Evolutionary conservation across 2,329 filamentous ascomycete genomes (phyloP).

Genomic region (Colletotrichum viniferum): DNA sequence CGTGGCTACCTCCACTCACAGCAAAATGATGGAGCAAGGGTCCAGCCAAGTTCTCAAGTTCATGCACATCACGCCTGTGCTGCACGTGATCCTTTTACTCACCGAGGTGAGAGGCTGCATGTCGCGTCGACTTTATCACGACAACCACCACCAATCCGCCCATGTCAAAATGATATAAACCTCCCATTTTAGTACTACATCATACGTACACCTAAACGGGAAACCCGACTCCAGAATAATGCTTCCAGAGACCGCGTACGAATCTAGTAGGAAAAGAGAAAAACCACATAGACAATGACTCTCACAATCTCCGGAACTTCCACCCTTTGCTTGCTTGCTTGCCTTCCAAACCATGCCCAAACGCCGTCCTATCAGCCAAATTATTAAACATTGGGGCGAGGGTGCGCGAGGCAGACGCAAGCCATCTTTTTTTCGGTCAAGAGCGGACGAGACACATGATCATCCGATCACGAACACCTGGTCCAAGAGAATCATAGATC

Average conservation of each 20-base stretch:
- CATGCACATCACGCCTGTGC: slow-evolving; percentile 12
- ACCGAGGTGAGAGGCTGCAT: not conserved
- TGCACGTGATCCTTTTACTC: slow-evolving; percentile 1
- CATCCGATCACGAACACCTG: slow-evolving; percentile 21
- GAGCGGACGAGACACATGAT: slow-evolving; percentile 20
- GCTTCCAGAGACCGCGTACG: slow-evolving; percentile 14
- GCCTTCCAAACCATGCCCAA: slow-evolving; percentile 13
- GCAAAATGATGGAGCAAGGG: not conserved
- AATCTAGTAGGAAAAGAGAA: not conserved
- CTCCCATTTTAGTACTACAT: slow-evolving; percentile 20
- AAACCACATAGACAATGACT: not conserved
- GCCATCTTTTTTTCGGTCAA: not conserved
- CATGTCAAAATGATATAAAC: not conserved
- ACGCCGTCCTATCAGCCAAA: slow-evolving; percentile 13
- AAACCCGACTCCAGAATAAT: slow-evolving; percentile 15
- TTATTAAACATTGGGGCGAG: slow-evolving; percentile 18
- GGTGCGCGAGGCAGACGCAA: slow-evolving; percentile 5
- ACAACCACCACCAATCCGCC: not conserved
- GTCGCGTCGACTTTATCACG: not conserved
- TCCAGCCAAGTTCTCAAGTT: slow-evolving; percentile 15
- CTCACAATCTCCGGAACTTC: slow-evolving; percentile 17
- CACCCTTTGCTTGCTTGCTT: slow-evolving; percentile 8
- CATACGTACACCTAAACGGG: slow-evolving; percentile 13
- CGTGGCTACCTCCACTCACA: slow-evolving; percentile 1
- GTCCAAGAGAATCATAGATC: slow-evolving; percentile 24